These are phyloP conservation scores for Acacia acuminata DNA, from an alignment of 306 rosid species.

Conservation along the genomic window DNA sequence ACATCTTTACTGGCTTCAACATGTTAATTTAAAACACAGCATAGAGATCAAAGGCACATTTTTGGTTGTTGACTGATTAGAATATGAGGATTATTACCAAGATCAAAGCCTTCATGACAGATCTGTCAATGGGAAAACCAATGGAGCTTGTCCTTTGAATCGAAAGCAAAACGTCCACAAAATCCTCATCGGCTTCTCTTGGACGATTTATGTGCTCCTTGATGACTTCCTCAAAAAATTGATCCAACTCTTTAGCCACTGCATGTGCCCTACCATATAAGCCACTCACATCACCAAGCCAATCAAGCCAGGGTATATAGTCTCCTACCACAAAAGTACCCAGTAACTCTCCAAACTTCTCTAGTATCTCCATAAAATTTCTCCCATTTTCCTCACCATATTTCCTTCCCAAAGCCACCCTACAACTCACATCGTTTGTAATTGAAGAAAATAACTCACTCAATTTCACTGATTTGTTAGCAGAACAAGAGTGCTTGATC, in stretches of 20 bases:
- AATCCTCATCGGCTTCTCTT: constrained; percentile 10
- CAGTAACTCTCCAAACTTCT: neutral
- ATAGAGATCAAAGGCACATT: neutral
- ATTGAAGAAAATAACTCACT: constrained; percentile 5
- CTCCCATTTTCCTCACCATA: neutral
- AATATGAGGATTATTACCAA: constrained; percentile 30
- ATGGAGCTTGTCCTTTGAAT: constrained; percentile 29
- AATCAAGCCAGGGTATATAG: constrained; percentile 23
- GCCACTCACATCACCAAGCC: constrained; percentile 15
- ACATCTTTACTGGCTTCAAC: neutral
- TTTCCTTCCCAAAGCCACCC: constrained; percentile 23
- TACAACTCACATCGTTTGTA: constrained; percentile 14
- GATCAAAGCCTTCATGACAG: constrained; percentile 50
- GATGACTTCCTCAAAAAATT: constrained; percentile 14
- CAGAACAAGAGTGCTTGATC: constrained; percentile 4
- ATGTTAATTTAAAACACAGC: neutral
- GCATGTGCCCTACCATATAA: neutral
- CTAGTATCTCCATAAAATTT: neutral
- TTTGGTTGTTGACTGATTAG: neutral
- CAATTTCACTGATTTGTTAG: neutral
- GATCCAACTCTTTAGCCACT: constrained; percentile 6
- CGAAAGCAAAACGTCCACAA: constrained; percentile 58
- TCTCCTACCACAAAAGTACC: constrained; percentile 5
- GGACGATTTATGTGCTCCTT: neutral
- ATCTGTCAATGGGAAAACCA: constrained; percentile 50